Base-by-base conservation (phyloP, 148 eudicot genomes). In the Polygonum maritimum region DNA sequence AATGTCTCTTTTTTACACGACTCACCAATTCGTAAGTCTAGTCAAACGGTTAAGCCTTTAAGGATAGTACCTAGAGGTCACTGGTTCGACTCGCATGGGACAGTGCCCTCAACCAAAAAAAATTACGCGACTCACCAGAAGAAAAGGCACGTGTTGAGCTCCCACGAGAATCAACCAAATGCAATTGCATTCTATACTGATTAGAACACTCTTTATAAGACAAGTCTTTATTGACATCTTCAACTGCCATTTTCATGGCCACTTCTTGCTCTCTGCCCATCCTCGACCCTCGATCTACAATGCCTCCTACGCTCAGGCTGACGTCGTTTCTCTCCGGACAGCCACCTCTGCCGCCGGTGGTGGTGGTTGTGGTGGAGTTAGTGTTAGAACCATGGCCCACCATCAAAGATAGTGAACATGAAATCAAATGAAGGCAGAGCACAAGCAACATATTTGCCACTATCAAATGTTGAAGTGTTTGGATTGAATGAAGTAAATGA, bases 201-300 rank as follows among this genome's bases (percentile, higher is more conserved):
- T 65, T 65, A 15, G 41, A 65, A 4, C 70, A 65, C 38, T 65
- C 40, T 33, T 65, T 31, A 35, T 4, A 12, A 3, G n/a, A 11
- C 16, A 15, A 4, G 11, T 60, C 44, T 0, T 67, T 38, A 35
- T 13, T 67, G 6, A 67, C 41, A 1, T 36, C 71, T 36, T 67
- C 44, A 67, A 67, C 19, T 67, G 71, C 71, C 41, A 67, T 36
- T 33, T 67, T 67, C 71, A 67, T 67, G 44, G 45, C 71, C 4
- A 67, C 44, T 67, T 67, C 71, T 6, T 67, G 71, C 71, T 67
- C 71, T 10, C 44, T 67, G 16, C 71, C 71, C 71, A 67, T 67
- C 71, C 71, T 15, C 21, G 45, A 36, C 19, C 71, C 71, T 15
- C 71, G 11, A 1, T 67, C 44, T 19, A 67, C 44, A 19, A 67